Conservation (phyloP, 768 basidiomycete genomes). For the Chalciporus chontae region DNA sequence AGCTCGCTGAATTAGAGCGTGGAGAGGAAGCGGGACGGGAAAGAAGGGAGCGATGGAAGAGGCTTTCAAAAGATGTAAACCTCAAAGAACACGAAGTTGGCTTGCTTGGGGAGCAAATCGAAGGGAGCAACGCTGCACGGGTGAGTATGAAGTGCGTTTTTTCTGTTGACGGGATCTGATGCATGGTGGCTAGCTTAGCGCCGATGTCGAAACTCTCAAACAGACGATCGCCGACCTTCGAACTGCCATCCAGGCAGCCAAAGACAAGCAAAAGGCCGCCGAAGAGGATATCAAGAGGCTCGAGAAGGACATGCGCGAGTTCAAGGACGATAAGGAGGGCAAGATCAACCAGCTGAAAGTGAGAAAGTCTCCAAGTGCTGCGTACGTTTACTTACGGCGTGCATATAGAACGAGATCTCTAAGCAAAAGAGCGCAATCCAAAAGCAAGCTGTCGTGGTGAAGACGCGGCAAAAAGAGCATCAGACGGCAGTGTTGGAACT, state of each 20-base stretch:
- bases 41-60: slow-evolving; percentile 60
- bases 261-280: slow-evolving; percentile 74
- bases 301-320: slow-evolving; percentile 96
- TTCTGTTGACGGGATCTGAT: neutral
- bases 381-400: neutral
- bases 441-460: slow-evolving; percentile 77
- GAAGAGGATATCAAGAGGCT: slow-evolving; percentile 79
- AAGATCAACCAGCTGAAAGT: slow-evolving; percentile 95
- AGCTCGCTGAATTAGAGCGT: slow-evolving; percentile 49
- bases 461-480: slow-evolving; percentile 84
- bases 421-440: slow-evolving; percentile 79
- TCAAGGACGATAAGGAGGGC: slow-evolving; percentile 98
- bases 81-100: slow-evolving; percentile 86
- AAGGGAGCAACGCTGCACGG: slow-evolving; percentile 84
- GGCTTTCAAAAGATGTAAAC: slow-evolving; percentile 65
- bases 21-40: slow-evolving; percentile 52
- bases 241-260: slow-evolving; percentile 56
- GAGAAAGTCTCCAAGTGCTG: slow-evolving; percentile 7
- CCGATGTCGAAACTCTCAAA: slow-evolving; percentile 74
- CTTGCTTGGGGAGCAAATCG: slow-evolving; percentile 79
- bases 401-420: slow-evolving; percentile 58
- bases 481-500: slow-evolving; percentile 85
- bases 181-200: slow-evolving; percentile 55
- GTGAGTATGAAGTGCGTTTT: slow-evolving; percentile 43
- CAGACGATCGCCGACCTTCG: slow-evolving; percentile 57